These are phyloP conservation scores for Chrysophaeum taylorii DNA, from an alignment of 352 stramenopile genomes.

Conservation along the genomic window DNA sequence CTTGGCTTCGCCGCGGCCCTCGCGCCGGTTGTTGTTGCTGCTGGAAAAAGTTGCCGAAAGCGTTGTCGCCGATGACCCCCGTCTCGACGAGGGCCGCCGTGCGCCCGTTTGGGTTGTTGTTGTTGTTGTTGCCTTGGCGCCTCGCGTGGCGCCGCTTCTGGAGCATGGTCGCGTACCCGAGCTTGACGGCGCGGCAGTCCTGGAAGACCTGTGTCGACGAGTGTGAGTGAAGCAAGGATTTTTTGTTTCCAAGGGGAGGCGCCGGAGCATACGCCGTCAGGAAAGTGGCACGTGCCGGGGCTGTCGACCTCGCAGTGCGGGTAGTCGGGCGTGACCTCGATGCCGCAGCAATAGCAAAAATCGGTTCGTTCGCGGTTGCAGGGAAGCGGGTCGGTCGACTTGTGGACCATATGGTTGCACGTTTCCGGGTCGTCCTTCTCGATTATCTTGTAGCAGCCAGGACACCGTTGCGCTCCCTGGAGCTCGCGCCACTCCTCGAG, in stretches of 20 bases:
- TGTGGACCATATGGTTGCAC: slow-evolving; percentile 30
- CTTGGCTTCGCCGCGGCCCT: neutral
- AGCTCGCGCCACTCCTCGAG: slow-evolving; percentile 23
- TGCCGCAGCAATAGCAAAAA: slow-evolving; percentile 28
- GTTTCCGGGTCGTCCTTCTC: slow-evolving; percentile 28
- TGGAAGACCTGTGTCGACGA: no score
- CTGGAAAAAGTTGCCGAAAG: neutral
- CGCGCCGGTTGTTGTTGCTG: neutral
- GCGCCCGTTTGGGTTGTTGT: neutral
- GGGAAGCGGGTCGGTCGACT: slow-evolving; percentile 21
- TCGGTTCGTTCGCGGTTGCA: slow-evolving; percentile 22
- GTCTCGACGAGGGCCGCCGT: neutral
- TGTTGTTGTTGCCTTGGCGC: neutral
- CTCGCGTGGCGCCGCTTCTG: neutral
- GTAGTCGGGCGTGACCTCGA: slow-evolving; percentile 23
- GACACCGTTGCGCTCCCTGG: slow-evolving; percentile 21
- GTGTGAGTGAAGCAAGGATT: no score
- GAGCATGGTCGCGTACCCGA: slow-evolving; percentile 3
- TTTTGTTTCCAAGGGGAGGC: no score
- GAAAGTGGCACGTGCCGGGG: slow-evolving; percentile 20
- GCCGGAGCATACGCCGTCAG: slow-evolving; percentile 24
- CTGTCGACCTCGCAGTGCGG: slow-evolving; percentile 21
- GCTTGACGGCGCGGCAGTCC: slow-evolving; percentile 4
- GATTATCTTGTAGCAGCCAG: slow-evolving; percentile 23
- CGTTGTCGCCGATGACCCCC: neutral